phyloP scores from a whole-genome alignment of 1,284 basidiomycete genomes.

The Moesziomyces sp. region DNA sequence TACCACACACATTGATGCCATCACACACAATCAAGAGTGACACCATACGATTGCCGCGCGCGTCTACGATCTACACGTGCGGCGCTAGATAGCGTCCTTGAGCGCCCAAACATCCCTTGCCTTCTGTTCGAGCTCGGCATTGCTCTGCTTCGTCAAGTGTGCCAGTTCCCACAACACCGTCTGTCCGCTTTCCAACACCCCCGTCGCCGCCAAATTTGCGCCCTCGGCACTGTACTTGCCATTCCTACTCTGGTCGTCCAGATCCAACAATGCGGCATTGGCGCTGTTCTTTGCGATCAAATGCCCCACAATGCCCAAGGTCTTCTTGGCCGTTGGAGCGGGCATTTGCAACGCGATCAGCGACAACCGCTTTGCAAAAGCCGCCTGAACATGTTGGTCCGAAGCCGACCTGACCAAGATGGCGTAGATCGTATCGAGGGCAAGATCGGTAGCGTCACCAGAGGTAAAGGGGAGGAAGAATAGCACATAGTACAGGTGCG shows the following conservation, averaged over 20 bases:
- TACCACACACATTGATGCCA: too few relatives aligned
- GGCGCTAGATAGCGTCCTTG: slow-evolving; percentile 13
- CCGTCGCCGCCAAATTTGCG: slow-evolving; percentile 11
- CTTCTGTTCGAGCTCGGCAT: slow-evolving; percentile 2
- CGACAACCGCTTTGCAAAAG: slow-evolving; percentile 83
- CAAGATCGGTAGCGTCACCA: slow-evolving; percentile 14
- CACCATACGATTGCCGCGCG: too few relatives aligned
- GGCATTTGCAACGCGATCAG: slow-evolving; percentile 30
- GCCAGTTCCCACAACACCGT: slow-evolving; percentile 31
- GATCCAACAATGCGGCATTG: slow-evolving; percentile 21
- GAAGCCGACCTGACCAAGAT: slow-evolving; percentile 84
- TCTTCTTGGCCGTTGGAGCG: neutral
- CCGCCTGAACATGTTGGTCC: neutral
- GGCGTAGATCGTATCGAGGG: slow-evolving; percentile 45
- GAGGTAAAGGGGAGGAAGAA: slow-evolving; percentile 67
- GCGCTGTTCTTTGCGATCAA: slow-evolving; percentile 25
- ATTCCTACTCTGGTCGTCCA: slow-evolving; percentile 29
- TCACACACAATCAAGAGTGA: too few relatives aligned
- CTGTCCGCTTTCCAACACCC: slow-evolving; percentile 24
- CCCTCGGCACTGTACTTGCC: slow-evolving; percentile 19
- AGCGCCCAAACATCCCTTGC: slow-evolving; percentile 19
- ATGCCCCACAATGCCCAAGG: slow-evolving; percentile 13
- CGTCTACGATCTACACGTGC: too few relatives aligned
- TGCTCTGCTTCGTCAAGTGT: neutral
- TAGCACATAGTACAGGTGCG: slow-evolving; percentile 76